phyloP scores from a whole-genome alignment of 768 basidiomycete species.

The Psilocybe subaeruginosa region DNA sequence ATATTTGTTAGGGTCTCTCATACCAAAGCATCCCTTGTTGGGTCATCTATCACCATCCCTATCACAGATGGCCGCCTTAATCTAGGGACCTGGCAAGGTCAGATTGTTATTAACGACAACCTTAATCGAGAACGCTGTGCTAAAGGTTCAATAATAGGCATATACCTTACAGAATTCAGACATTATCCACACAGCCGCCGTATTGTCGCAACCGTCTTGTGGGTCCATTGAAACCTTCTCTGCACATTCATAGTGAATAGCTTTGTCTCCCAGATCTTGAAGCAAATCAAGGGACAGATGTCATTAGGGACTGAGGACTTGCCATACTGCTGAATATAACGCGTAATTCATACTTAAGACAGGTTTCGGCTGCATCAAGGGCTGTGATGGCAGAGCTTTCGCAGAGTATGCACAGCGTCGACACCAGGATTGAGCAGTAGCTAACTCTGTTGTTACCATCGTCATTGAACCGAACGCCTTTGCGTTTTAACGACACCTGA shows the following conservation, averaged over 20 bases:
- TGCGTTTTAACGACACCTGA: too few relatives aligned
- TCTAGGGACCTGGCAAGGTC: constrained; percentile 94
- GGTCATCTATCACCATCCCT: constrained; percentile 80
- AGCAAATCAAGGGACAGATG: neutral
- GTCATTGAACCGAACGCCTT: too few relatives aligned
- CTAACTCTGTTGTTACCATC: too few relatives aligned
- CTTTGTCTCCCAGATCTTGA: constrained; percentile 2
- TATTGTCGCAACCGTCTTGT: constrained; percentile 85
- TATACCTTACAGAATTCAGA: constrained; percentile 88
- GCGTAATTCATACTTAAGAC: neutral
- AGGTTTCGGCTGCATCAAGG: neutral
- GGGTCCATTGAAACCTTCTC: constrained; percentile 24
- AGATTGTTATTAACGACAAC: neutral
- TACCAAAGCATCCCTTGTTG: constrained; percentile 86
- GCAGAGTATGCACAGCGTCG: neutral
- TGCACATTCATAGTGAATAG: neutral
- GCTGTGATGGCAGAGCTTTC: neutral
- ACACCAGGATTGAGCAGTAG: too few relatives aligned
- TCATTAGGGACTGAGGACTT: neutral
- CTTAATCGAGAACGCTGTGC: neutral
- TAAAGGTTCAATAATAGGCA: constrained; percentile 46
- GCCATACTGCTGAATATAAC: neutral
- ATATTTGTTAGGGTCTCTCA: constrained; percentile 72
- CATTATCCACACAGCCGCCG: constrained; percentile 64
- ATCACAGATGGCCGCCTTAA: constrained; percentile 79